phyloP scores from a whole-genome alignment of 805 yeast genomes.

The Nakazawaea pomicola region DNA sequence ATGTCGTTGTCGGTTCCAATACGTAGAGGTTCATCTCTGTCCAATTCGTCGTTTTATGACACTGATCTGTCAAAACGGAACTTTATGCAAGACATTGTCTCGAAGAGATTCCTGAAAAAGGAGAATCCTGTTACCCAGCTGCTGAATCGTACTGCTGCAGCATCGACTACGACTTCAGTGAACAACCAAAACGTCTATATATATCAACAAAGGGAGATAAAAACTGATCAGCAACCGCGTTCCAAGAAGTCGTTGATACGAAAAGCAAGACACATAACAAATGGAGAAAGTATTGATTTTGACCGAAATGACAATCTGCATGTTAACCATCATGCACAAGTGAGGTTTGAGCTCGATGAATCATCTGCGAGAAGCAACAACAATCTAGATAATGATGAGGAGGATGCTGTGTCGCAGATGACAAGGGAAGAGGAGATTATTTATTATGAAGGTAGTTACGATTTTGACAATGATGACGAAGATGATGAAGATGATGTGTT shows the following conservation, averaged over 20 bases:
- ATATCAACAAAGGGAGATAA: constrained; percentile 4
- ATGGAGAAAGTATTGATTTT: too few relatives aligned
- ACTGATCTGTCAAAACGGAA: neutral
- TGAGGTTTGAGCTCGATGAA: constrained; percentile 3
- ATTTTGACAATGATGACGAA: constrained; percentile 9
- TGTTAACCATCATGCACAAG: constrained; percentile 4
- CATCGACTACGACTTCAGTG: neutral
- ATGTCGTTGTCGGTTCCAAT: constrained; percentile 7
- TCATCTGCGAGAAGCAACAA: neutral
- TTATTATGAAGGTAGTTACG: constrained; percentile 8
- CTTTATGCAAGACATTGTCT: neutral
- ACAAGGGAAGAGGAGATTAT: constrained; percentile 8
- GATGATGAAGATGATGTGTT: constrained; percentile 20
- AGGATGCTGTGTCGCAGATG: neutral
- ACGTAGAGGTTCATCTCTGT: constrained; percentile 1
- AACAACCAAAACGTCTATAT: constrained; percentile 3
- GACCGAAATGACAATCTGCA: neutral
- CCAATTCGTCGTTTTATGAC: constrained; percentile 2
- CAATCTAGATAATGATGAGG: constrained; percentile 1
- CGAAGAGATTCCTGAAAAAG: neutral
- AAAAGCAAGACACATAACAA: too few relatives aligned
- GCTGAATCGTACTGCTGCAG: too few relatives aligned
- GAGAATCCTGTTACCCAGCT: too few relatives aligned
- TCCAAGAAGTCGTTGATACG: too few relatives aligned
- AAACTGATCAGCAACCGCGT: neutral